A percentile compares a stretch with the other conserved stretches of the same genome.
Evolutionary conservation across 257 asterid genomes (phyloP).

Genomic region (Pogostemon cablin): DNA sequence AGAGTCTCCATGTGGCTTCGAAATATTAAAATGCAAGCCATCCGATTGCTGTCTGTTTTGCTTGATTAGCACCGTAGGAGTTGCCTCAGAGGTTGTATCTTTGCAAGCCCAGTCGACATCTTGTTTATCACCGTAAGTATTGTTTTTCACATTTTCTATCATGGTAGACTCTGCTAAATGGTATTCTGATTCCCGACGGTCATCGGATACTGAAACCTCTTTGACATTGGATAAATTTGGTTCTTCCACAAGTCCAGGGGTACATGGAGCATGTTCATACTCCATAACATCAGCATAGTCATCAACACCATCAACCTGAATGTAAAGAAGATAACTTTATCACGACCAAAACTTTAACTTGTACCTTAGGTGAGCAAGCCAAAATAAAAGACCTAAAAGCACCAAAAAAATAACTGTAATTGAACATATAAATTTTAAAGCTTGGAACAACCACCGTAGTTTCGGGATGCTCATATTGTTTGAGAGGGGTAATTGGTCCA

Average conservation of each 20-base stretch:
- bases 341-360: background rate
- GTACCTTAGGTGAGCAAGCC: background rate
- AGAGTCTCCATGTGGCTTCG: slow-evolving; percentile 39
- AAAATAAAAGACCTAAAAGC: background rate
- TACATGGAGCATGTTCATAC: slow-evolving; percentile 87
- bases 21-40: slow-evolving; percentile 32
- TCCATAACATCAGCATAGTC: slow-evolving; percentile 64
- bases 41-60: slow-evolving; percentile 46
- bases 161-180: slow-evolving; percentile 47
- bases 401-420: background rate
- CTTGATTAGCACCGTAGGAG: slow-evolving; percentile 36
- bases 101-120: slow-evolving; percentile 41
- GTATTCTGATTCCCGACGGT: slow-evolving; percentile 71
- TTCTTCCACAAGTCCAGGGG: slow-evolving; percentile 88
- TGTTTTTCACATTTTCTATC: slow-evolving; percentile 43
- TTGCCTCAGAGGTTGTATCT: slow-evolving; percentile 44
- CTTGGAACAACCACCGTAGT: slow-evolving; percentile 51
- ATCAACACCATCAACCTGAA: slow-evolving; percentile 57
- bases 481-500: slow-evolving; percentile 55
- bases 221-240: slow-evolving; percentile 72
- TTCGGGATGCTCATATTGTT: slow-evolving; percentile 60
- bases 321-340: slow-evolving; percentile 19
- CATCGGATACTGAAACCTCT: slow-evolving; percentile 87
- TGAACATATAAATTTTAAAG: slow-evolving; percentile 26
- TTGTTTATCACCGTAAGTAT: slow-evolving; percentile 40